These are phyloP conservation scores for Aspergillus sp. DNA, from an alignment of 2,329 filamentous ascomycete genomes.

Conservation along the genomic window DNA sequence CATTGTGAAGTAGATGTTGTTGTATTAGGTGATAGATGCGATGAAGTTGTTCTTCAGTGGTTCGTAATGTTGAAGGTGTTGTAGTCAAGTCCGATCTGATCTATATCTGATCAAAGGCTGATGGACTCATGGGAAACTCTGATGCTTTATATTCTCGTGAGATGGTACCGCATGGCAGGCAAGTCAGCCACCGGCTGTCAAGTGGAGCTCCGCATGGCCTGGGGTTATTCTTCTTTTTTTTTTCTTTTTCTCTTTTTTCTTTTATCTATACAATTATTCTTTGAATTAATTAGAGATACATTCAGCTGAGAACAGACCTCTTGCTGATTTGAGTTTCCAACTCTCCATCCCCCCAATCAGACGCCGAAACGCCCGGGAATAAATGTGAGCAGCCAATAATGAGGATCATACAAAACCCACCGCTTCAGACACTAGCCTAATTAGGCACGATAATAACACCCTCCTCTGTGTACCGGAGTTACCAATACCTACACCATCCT, in stretches of 20 bases:
- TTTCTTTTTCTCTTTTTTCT: constrained; percentile 2
- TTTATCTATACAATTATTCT: not conserved
- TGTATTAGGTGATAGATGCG: not conserved
- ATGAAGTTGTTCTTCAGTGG: not conserved
- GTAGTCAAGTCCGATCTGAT: too few relatives aligned
- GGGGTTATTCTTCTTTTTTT: constrained; percentile 6
- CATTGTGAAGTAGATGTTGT: constrained; percentile 23
- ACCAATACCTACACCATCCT: too few relatives aligned
- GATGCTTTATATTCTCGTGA: constrained; percentile 16
- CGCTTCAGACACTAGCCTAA: too few relatives aligned
- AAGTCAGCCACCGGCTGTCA: constrained; percentile 8
- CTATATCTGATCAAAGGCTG: too few relatives aligned
- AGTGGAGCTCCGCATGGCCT: constrained; percentile 13
- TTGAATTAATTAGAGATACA: not conserved
- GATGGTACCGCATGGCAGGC: constrained; percentile 1
- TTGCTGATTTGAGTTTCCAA: not conserved
- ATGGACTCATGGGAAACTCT: constrained; percentile 9
- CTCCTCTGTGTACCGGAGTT: too few relatives aligned
- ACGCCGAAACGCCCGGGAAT: too few relatives aligned
- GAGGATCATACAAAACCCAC: too few relatives aligned
- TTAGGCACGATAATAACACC: too few relatives aligned
- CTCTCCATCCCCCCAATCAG: too few relatives aligned
- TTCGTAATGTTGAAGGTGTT: not conserved
- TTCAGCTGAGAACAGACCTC: not conserved
- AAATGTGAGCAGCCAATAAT: too few relatives aligned